Conservation (phyloP, 75 land plant species). For the Pinus albicaulis region DNA sequence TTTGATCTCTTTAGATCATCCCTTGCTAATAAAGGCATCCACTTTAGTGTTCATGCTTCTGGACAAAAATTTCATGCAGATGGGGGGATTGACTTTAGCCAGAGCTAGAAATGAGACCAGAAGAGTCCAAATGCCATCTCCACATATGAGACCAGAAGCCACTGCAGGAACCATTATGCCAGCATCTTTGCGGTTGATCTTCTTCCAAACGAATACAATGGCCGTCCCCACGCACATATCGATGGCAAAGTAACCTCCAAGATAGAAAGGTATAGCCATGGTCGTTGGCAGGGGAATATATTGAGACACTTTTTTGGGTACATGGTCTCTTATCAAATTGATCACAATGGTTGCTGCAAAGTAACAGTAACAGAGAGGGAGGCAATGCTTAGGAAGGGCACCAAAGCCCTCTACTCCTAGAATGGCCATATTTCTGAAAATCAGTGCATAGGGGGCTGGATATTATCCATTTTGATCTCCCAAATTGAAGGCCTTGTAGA, state of each 20-base stretch:
- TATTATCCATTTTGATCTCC: conserved; percentile 28
- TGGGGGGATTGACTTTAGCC: conserved; percentile 40
- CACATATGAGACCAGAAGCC: conserved; percentile 61
- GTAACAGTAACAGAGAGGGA: conserved; percentile 37
- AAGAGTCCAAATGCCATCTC: conserved; percentile 61
- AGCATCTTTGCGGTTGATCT: conserved; percentile 30
- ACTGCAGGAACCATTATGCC: conserved; percentile 34
- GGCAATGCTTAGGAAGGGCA: conserved; percentile 48
- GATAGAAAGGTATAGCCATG: conserved; percentile 69
- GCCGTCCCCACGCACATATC: conserved; percentile 65
- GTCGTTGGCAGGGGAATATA: conserved; percentile 59
- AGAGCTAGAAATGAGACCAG: conserved; percentile 48
- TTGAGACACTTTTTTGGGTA: conserved; percentile 3
- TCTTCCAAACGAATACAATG: conserved; percentile 40
- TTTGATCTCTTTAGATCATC: no score
- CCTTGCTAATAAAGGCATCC: no score
- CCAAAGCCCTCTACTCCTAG: conserved; percentile 49
- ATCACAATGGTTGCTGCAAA: conserved; percentile 30
- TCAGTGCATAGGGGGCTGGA: conserved; percentile 41
- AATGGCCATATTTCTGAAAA: conserved; percentile 52
- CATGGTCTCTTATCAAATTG: conserved; percentile 21
- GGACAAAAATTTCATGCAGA: conserved; percentile 59
- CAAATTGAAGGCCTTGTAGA: conserved; percentile 44
- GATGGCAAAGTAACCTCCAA: conserved; percentile 59
- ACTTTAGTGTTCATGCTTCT: background rate